Percentiles rank a stretch among this genome's conserved stretches.
phyloP scores from a whole-genome alignment of 805 yeast species.

The Teunomyces atbi region DNA sequence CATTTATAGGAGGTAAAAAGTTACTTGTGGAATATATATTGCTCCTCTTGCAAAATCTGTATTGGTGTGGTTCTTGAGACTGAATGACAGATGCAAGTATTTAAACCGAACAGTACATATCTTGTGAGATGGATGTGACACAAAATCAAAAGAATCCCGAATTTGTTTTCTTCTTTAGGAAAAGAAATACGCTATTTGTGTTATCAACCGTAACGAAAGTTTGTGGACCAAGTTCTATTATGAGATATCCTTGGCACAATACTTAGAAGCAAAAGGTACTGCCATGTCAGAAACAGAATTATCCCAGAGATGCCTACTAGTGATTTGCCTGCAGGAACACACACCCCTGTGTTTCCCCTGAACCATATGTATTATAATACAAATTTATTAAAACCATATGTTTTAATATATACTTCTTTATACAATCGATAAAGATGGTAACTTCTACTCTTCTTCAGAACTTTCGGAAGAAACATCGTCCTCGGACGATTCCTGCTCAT shows the following conservation, averaged over 20 bases:
- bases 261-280: too few relatives aligned
- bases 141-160: background rate
- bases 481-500: constrained; percentile 44
- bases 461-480: constrained; percentile 59
- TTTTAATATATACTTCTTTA: constrained; percentile 3
- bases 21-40: too few relatives aligned
- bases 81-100: background rate
- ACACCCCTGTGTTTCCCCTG: background rate
- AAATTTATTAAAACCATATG: background rate
- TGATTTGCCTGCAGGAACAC: background rate
- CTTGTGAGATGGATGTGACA: background rate
- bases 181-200: background rate
- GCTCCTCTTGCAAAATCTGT: too few relatives aligned
- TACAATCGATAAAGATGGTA: constrained; percentile 4
- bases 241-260: too few relatives aligned
- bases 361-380: background rate
- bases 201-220: too few relatives aligned
- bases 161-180: background rate
- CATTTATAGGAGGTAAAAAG: background rate
- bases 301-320: too few relatives aligned
- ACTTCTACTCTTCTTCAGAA: constrained; percentile 68
- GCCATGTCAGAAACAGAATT: too few relatives aligned
- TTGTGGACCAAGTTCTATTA: too few relatives aligned
- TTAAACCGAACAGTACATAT: background rate
- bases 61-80: too few relatives aligned